Conservation (phyloP, 2,329 filamentous ascomycete genomes). For the Diaporthe citrichinensis region DNA sequence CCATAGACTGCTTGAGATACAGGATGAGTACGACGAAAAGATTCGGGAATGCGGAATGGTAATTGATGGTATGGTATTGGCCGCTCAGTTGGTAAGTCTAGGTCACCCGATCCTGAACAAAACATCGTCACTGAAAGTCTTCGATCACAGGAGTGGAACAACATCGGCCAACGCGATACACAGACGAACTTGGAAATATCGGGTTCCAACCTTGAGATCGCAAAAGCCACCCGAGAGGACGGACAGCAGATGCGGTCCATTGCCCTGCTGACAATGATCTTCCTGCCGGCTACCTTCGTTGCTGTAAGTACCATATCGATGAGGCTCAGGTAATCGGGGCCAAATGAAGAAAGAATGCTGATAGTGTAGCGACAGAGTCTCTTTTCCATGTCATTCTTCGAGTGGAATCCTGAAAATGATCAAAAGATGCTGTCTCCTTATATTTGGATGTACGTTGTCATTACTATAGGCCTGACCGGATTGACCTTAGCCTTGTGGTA, state of each 20-base stretch:
- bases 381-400: conserved; percentile 5
- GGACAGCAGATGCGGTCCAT: conserved; percentile 14
- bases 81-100: neutral
- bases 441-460: conserved; percentile 6
- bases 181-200: neutral
- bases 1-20: neutral
- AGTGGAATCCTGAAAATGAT: conserved; percentile 6
- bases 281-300: conserved; percentile 19
- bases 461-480: neutral
- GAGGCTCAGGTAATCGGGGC: rapidly evolving
- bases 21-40: neutral
- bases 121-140: neutral
- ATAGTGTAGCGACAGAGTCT: neutral
- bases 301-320: neutral
- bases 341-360: too few relatives aligned
- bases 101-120: neutral
- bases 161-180: neutral
- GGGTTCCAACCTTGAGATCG: neutral
- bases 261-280: neutral
- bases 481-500: neutral
- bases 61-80: conserved; percentile 14
- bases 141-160: conserved; percentile 1
- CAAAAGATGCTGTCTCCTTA: neutral
- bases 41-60: neutral
- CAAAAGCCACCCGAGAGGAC: neutral